phyloP scores from a whole-genome alignment of 176 grass and related monocot genomes.

The Metroxylon sagu region DNA sequence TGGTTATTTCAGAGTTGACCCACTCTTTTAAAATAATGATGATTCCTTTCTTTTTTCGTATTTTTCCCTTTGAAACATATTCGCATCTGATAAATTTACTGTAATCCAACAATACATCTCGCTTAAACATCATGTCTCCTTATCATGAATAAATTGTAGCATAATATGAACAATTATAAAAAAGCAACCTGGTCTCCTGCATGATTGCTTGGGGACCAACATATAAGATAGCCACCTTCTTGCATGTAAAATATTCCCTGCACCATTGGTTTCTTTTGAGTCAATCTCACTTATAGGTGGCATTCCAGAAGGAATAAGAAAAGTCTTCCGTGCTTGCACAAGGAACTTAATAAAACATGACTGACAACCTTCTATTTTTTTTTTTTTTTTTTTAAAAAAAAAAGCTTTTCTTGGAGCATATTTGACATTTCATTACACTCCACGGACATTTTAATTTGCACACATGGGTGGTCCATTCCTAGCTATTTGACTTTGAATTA shows the following conservation, averaged over 20 bases:
- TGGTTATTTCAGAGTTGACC: conserved; percentile 11
- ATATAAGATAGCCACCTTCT: conserved; percentile 1
- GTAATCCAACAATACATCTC: conserved; percentile 20
- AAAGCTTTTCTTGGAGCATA: too few species aligned
- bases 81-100: conserved; percentile 25
- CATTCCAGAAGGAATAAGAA: not conserved
- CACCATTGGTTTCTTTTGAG: conserved; percentile 35
- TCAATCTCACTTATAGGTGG: conserved; percentile 21
- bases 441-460: too few species aligned
- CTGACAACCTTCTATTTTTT: not conserved
- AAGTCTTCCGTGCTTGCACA: not conserved
- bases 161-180: conserved; percentile 7
- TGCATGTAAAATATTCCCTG: conserved; percentile 23
- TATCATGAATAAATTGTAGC: conserved; percentile 21
- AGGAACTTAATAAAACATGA: not conserved
- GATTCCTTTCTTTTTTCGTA: not conserved
- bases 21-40: not conserved
- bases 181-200: conserved; percentile 7
- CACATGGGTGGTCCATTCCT: too few species aligned
- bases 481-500: too few species aligned
- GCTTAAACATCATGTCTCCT: not conserved
- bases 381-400: too few species aligned
- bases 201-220: conserved; percentile 29
- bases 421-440: too few species aligned
- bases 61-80: not conserved